A percentile compares a stretch with the other conserved stretches of the same genome.
Conservation (phyloP, 106 monocot genomes). For the Dactylorhiza incarnata region DNA sequence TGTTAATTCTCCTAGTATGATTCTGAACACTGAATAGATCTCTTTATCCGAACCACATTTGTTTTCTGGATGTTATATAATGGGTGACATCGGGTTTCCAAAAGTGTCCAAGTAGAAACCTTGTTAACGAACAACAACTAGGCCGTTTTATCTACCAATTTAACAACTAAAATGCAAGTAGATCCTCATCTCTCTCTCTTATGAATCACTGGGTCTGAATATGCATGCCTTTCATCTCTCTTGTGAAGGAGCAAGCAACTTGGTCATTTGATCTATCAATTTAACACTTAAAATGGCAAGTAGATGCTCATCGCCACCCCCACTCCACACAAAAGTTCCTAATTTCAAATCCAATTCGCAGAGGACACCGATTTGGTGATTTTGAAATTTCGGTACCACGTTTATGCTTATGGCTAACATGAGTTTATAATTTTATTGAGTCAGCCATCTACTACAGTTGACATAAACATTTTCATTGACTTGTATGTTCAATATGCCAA, state of each 20-base stretch:
- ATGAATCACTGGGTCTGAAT: no score
- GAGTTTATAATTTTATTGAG: not conserved
- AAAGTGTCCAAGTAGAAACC: not conserved
- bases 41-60: not conserved
- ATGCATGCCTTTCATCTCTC: no score
- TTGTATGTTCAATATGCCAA: not conserved
- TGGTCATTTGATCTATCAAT: no score
- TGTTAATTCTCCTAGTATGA: slow-evolving; percentile 87
- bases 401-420: slow-evolving; percentile 2
- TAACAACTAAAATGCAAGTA: not conserved
- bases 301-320: no score
- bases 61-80: not conserved
- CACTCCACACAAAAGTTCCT: no score
- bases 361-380: not conserved
- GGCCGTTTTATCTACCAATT: not conserved
- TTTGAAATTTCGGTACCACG: not conserved
- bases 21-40: not conserved
- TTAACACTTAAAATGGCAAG: no score
- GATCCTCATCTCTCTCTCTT: not conserved
- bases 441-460: not conserved
- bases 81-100: not conserved
- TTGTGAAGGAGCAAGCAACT: no score
- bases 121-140: not conserved
- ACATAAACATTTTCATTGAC: not conserved
- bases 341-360: no score